These are phyloP conservation scores for Ganoderma meredithae DNA, from an alignment of 1,284 basidiomycete species.

Conservation along the genomic window DNA sequence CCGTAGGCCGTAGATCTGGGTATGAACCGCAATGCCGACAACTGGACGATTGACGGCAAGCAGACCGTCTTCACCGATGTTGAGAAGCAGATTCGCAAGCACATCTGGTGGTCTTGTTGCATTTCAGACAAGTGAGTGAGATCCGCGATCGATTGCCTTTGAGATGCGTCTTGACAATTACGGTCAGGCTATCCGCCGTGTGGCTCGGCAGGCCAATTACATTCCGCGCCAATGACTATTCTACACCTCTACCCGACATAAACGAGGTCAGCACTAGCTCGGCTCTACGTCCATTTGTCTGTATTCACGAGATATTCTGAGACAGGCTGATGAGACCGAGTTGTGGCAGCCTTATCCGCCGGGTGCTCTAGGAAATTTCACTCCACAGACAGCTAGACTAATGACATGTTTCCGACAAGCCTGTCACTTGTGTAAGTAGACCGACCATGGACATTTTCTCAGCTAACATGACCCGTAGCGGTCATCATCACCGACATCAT, in stretches of 20 bases:
- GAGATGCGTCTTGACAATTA: conserved; percentile 2
- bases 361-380: conserved; percentile 50
- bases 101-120: conserved; percentile 86
- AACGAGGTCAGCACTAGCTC: conserved; percentile 16
- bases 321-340: conserved; percentile 68
- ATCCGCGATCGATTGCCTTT: neutral
- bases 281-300: neutral
- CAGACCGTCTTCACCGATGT: conserved; percentile 70
- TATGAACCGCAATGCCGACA: conserved; percentile 80
- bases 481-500: conserved; percentile 73
- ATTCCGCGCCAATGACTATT: conserved; percentile 38
- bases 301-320: conserved; percentile 6
- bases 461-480: conserved; percentile 46
- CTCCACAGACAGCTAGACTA: conserved; percentile 54
- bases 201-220: conserved; percentile 41
- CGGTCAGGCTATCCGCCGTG: conserved; percentile 38
- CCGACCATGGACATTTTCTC: conserved; percentile 11
- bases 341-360: conserved; percentile 59
- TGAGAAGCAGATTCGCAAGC: conserved; percentile 79
- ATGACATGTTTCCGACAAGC: conserved; percentile 69
- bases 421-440: conserved; percentile 62
- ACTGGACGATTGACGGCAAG: conserved; percentile 75
- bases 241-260: conserved; percentile 26
- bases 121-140: conserved; percentile 71
- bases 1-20: conserved; percentile 83